These are phyloP conservation scores for Boletellus ananiceps DNA, from an alignment of 768 basidiomycete genomes.

Conservation along the genomic window DNA sequence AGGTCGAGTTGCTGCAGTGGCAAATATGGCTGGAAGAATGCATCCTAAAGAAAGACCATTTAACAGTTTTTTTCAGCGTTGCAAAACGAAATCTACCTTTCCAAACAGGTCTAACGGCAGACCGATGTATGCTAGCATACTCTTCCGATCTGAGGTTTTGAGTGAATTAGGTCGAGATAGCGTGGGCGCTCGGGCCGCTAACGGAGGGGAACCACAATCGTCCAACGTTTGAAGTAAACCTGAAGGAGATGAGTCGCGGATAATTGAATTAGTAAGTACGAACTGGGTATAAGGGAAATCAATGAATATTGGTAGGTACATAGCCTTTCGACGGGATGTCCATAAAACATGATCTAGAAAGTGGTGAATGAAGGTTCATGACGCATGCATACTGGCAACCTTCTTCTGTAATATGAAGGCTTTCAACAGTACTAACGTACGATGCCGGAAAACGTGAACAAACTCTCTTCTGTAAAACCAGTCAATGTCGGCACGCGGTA, in stretches of 20 bases:
- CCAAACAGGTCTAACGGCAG: constrained; percentile 94
- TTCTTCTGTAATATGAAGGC: constrained; percentile 90
- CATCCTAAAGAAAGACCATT: constrained; percentile 46
- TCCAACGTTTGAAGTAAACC: constrained; percentile 85
- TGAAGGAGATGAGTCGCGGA: constrained; percentile 25
- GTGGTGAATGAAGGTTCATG: constrained; percentile 7
- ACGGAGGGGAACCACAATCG: constrained; percentile 85
- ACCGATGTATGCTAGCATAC: constrained; percentile 88
- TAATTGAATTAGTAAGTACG: neutral
- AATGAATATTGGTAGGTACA: constrained; percentile 98
- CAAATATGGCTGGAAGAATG: constrained; percentile 97
- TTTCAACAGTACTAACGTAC: constrained; percentile 90
- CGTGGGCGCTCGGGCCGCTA: constrained; percentile 57
- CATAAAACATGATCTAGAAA: constrained; percentile 88
- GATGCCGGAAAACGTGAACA: constrained; percentile 89
- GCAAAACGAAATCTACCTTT: constrained; percentile 44
- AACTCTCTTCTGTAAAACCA: constrained; percentile 67
- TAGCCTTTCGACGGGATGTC: constrained; percentile 91
- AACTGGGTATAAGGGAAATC: constrained; percentile 88
- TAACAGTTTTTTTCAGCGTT: neutral
- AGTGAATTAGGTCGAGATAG: constrained; percentile 74
- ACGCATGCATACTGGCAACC: constrained; percentile 40
- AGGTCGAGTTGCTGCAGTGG: constrained; percentile 94
- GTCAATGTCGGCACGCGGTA: neutral
- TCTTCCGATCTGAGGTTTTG: constrained; percentile 83